Evolutionary conservation across 176 grass and related monocot genomes (phyloP), one percentile per base, ranked within the genome.

Genomic region (Alloteropsis semialata): DNA sequence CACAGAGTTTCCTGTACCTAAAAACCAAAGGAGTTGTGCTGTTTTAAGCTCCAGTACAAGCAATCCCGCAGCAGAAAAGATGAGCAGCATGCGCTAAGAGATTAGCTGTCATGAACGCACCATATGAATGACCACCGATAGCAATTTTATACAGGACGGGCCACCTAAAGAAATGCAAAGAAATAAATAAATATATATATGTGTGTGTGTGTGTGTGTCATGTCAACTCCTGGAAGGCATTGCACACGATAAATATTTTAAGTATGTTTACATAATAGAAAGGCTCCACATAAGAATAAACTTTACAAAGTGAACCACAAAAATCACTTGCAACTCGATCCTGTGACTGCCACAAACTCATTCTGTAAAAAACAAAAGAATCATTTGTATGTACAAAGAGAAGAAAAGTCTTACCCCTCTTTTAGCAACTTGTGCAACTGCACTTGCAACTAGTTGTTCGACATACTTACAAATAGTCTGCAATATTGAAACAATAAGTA

Each of bases 381-480:
- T 22, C 21, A 24, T 54, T 13, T 55, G n/a, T 44, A 12, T 45
- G 28, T 39, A 68, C 27, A 72, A 78, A 55, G 28, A n/a, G n/a
- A 25, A 51, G 12, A 39, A 91, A 82, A 63, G 48, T 48, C 89
- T 84, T 72, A 99, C 96, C 91, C 96, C 96, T 96, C 89, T 96
- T 62, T 46, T 93, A 64, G 89, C 72, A 48, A 94, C 96, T 89
- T 99, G 93, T 74, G 96, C 91, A 53, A 90, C 93, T 50, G 96
- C 91, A 83, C 96, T 99, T 36, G 85, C 69, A 89, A 99, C 93
- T 80, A 99, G 70, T 54, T 99, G 96, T 56, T 99, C 96, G 22
- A 99, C 91, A 64, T 96, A 99, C 74, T 93, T 99, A 65, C 43
- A 85, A 75, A 77, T 62, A 81, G 65, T 75, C 78, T 78, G 55